These are phyloP conservation scores for Jackrogersella minutella DNA, from an alignment of 495 filamentous ascomycete species.

Conservation along the genomic window DNA sequence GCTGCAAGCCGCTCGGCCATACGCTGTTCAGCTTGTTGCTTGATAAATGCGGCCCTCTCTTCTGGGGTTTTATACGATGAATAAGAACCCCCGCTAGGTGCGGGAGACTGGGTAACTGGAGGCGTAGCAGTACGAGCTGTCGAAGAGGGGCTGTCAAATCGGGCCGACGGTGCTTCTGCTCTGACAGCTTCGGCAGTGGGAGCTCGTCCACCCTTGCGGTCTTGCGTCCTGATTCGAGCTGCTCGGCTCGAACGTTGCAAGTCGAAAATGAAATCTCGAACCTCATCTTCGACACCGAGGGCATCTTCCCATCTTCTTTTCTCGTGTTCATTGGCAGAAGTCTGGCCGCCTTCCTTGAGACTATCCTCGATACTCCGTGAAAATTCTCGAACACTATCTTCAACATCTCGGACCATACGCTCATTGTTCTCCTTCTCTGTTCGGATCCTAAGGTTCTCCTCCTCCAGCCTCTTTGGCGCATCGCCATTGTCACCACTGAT, in stretches of 20 bases:
- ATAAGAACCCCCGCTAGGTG: constrained; percentile 64
- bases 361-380: constrained; percentile 81
- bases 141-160: constrained; percentile 51
- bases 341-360: constrained; percentile 80
- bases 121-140: constrained; percentile 56
- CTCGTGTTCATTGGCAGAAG: constrained; percentile 80
- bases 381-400: constrained; percentile 95
- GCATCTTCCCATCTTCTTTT: constrained; percentile 95
- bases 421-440: constrained; percentile 93
- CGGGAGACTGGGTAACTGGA: constrained; percentile 47
- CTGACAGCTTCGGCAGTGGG: constrained; percentile 56
- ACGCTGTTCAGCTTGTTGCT: constrained; percentile 93
- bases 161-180: constrained; percentile 51
- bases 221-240: constrained; percentile 76
- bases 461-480: constrained; percentile 83
- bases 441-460: constrained; percentile 81
- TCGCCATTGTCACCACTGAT: constrained; percentile 71
- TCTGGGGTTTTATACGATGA: constrained; percentile 87
- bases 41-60: constrained; percentile 93
- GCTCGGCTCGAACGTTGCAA: constrained; percentile 84
- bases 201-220: constrained; percentile 56
- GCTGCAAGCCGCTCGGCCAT: constrained; percentile 98
- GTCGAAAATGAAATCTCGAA: constrained; percentile 97
- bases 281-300: constrained; percentile 93
- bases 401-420: constrained; percentile 93